phyloP scores from a whole-genome alignment of 1,284 basidiomycete genomes.

The Pascua guehoae region DNA sequence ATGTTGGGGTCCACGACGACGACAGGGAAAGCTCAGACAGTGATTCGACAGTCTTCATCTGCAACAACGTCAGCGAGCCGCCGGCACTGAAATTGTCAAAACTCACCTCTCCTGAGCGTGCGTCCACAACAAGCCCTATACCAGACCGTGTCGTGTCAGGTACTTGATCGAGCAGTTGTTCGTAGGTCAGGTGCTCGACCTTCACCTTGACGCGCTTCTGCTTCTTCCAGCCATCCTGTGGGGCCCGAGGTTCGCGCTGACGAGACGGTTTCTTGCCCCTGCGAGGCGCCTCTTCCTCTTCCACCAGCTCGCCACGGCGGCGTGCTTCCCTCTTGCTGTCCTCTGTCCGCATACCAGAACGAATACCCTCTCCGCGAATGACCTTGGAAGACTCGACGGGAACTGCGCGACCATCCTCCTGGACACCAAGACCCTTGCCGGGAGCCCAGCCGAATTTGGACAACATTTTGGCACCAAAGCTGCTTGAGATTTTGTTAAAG shows the following conservation, averaged over 20 bases:
- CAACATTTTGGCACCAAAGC: slow-evolving; percentile 83
- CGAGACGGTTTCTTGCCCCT: neutral
- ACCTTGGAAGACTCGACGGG: slow-evolving; percentile 73
- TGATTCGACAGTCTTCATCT: slow-evolving; percentile 78
- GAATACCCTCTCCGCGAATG: slow-evolving; percentile 74
- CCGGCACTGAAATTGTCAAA: neutral
- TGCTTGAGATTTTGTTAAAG: slow-evolving; percentile 69
- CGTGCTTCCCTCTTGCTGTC: slow-evolving; percentile 78
- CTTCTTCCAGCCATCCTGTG: slow-evolving; percentile 50
- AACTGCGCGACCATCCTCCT: slow-evolving; percentile 78
- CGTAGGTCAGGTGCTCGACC: slow-evolving; percentile 89
- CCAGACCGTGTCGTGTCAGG: slow-evolving; percentile 56
- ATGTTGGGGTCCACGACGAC: slow-evolving; percentile 75
- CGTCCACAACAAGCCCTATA: slow-evolving; percentile 84
- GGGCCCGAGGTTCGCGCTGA: neutral
- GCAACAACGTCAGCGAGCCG: neutral
- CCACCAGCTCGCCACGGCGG: slow-evolving; percentile 56
- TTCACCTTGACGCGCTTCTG: slow-evolving; percentile 78
- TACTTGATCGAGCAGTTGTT: slow-evolving; percentile 76
- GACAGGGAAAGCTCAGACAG: slow-evolving; percentile 72
- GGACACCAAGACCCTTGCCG: slow-evolving; percentile 72
- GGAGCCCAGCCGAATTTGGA: slow-evolving; percentile 89
- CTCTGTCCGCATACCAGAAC: slow-evolving; percentile 80
- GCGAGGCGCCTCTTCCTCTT: slow-evolving; percentile 54
- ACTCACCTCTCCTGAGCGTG: slow-evolving; percentile 82